Conservation (phyloP, 345 rosid genomes). For the Citrus inodora region DNA sequence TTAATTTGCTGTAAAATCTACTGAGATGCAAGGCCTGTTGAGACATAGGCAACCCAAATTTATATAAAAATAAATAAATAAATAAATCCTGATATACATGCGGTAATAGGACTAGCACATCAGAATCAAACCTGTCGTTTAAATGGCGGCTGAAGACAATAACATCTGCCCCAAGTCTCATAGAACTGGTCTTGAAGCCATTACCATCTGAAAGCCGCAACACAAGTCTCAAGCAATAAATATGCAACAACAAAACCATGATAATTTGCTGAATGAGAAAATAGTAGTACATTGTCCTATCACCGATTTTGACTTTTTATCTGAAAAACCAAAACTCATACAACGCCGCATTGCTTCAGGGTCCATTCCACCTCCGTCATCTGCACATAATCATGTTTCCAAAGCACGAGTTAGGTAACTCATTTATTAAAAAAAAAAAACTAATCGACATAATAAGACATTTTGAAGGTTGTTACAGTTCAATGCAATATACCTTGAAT, state of each 20-base stretch:
- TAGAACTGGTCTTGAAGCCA: slow-evolving; percentile 97
- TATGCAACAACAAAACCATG: slow-evolving; percentile 11
- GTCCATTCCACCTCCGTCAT: slow-evolving; percentile 98
- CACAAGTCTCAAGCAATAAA: slow-evolving; percentile 25
- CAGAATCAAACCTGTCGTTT: slow-evolving; percentile 52
- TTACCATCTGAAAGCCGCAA: slow-evolving; percentile 70
- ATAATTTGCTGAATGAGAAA: neutral
- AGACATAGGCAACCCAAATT: neutral
- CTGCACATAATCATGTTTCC: slow-evolving; percentile 31
- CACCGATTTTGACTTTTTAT: slow-evolving; percentile 63
- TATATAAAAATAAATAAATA: neutral
- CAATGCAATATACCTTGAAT: slow-evolving; percentile 60
- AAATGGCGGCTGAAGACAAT: slow-evolving; percentile 78
- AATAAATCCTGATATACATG: neutral
- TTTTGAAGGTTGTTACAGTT: neutral
- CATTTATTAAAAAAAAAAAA: neutral
- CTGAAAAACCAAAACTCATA: slow-evolving; percentile 98
- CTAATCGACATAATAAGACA: neutral
- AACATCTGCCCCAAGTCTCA: slow-evolving; percentile 97
- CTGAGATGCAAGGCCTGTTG: neutral
- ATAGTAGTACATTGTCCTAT: slow-evolving; percentile 77
- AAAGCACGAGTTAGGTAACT: slow-evolving; percentile 2
- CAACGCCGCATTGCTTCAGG: slow-evolving; percentile 83
- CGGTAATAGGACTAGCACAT: neutral
- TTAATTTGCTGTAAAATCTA: neutral